Percentiles rank a stretch among this genome's conserved stretches.
phyloP scores from a whole-genome alignment of 2,329 filamentous ascomycete species.

The Cercospora berteroae region DNA sequence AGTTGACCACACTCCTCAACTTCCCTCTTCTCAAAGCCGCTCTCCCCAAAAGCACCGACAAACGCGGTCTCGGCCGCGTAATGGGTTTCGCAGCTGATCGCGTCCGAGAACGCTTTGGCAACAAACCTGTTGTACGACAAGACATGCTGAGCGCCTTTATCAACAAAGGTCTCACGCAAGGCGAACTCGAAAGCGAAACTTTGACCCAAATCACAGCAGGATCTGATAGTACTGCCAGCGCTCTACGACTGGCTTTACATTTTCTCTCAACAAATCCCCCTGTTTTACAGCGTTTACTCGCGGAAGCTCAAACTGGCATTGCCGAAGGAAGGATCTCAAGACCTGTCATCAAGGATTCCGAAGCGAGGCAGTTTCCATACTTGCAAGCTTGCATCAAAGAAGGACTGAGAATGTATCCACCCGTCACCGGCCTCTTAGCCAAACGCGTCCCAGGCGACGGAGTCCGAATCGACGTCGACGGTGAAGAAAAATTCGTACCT shows the following conservation, averaged over 20 bases:
- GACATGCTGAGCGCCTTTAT: constrained; percentile 58
- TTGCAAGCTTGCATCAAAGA: constrained; percentile 50
- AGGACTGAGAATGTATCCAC: constrained; percentile 47
- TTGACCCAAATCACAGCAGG: constrained; percentile 54
- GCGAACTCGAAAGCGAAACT: constrained; percentile 46
- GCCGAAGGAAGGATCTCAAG: constrained; percentile 40
- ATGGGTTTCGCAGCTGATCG: constrained; percentile 49
- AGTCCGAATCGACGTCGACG: constrained; percentile 37
- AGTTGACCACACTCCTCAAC: constrained; percentile 44
- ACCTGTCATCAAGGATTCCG: constrained; percentile 51
- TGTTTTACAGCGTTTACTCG: constrained; percentile 47
- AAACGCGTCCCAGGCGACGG: constrained; percentile 39
- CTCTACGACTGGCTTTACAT: constrained; percentile 54
- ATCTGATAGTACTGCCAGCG: constrained; percentile 58
- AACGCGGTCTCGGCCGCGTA: constrained; percentile 40
- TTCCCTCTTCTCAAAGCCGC: constrained; percentile 44
- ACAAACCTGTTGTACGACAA: constrained; percentile 43
- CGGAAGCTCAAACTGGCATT: constrained; percentile 47
- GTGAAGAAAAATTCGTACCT: constrained; percentile 39
- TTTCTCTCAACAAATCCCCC: constrained; percentile 53
- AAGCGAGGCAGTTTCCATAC: constrained; percentile 46
- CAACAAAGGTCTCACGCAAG: constrained; percentile 44
- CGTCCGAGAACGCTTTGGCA: constrained; percentile 48
- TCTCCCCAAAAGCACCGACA: constrained; percentile 50
- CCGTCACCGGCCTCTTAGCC: constrained; percentile 41